Evolutionary conservation across 1,139 yeast species (phyloP).

Genomic region (Magnusiomyces tetraspermus): DNA sequence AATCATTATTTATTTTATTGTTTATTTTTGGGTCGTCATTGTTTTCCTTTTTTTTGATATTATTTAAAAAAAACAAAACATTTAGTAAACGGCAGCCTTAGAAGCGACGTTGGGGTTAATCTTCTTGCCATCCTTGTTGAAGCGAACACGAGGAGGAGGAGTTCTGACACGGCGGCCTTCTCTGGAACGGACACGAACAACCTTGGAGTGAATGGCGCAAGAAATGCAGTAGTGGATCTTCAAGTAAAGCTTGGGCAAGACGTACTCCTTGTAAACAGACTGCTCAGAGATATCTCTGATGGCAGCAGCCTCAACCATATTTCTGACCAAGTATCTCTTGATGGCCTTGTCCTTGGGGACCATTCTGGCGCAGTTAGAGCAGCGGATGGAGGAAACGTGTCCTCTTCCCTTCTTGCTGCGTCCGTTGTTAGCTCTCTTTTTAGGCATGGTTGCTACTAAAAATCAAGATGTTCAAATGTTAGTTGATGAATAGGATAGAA

Average conservation of each 20-base stretch:
- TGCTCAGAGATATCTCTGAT: conserved; percentile 99
- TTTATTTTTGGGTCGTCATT: no score
- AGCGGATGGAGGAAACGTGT: conserved; percentile 99
- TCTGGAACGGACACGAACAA: conserved; percentile 99
- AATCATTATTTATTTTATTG: no score
- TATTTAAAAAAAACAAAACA: background rate
- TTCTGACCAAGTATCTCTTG: conserved; percentile 99
- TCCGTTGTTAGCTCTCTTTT: conserved; percentile 99
- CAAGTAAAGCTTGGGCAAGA: conserved; percentile 98
- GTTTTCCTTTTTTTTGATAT: no score
- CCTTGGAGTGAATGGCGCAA: conserved; percentile 99
- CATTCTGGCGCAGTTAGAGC: conserved; percentile 99
- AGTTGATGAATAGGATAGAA: background rate
- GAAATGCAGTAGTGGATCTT: conserved; percentile 99
- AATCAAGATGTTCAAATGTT: background rate
- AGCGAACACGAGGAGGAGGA: conserved; percentile 99
- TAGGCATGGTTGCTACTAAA: conserved; percentile 82
- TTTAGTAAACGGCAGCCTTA: conserved; percentile 55
- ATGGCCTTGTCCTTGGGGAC: conserved; percentile 99
- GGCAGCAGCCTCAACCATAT: conserved; percentile 99
- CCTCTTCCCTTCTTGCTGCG: conserved; percentile 99
- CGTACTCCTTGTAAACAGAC: conserved; percentile 98
- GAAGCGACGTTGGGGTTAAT: conserved; percentile 98
- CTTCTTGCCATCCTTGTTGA: conserved; percentile 85
- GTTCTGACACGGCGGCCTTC: conserved; percentile 97